Percentiles rank a stretch among this genome's conserved stretches.
Evolutionary conservation across 371 early-diverging fungal genomes (phyloP).

Genomic region (Saksenaea oblongispora): DNA sequence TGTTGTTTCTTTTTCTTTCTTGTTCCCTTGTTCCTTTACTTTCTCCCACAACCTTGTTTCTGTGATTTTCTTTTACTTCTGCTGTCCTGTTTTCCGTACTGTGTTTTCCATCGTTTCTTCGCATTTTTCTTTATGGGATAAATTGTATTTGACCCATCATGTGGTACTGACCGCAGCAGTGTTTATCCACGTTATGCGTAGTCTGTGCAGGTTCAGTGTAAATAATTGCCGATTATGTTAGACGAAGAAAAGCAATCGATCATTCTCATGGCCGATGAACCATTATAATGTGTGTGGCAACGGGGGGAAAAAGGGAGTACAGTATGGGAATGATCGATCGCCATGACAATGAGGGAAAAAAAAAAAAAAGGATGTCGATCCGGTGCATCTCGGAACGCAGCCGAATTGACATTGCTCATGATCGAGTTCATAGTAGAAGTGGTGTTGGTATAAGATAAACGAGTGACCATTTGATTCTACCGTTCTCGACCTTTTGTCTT

Average conservation of each 20-base stretch:
- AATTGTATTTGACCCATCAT: constrained; percentile 2
- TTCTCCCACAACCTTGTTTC: neutral
- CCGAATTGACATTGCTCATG: too few relatives aligned
- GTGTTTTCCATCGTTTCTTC: neutral
- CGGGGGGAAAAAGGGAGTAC: neutral
- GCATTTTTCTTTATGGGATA: neutral
- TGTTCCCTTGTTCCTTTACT: neutral
- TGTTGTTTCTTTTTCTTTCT: neutral
- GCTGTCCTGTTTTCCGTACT: neutral
- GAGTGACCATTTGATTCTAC: neutral
- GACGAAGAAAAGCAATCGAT: neutral
- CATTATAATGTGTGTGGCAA: neutral
- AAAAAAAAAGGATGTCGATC: too few relatives aligned
- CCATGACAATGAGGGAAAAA: too few relatives aligned
- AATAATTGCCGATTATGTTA: neutral
- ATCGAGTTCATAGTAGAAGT: too few relatives aligned
- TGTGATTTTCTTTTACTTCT: constrained; percentile 4
- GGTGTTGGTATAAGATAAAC: too few relatives aligned
- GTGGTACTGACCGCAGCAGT: neutral
- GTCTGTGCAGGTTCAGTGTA: constrained; percentile 1
- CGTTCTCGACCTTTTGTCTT: neutral
- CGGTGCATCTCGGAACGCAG: too few relatives aligned
- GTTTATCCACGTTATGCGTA: neutral
- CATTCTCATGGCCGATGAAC: neutral
- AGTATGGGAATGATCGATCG: neutral